Evolutionary conservation across 1,284 basidiomycete species (phyloP).

Genomic region (Schizophyllum amplum): DNA sequence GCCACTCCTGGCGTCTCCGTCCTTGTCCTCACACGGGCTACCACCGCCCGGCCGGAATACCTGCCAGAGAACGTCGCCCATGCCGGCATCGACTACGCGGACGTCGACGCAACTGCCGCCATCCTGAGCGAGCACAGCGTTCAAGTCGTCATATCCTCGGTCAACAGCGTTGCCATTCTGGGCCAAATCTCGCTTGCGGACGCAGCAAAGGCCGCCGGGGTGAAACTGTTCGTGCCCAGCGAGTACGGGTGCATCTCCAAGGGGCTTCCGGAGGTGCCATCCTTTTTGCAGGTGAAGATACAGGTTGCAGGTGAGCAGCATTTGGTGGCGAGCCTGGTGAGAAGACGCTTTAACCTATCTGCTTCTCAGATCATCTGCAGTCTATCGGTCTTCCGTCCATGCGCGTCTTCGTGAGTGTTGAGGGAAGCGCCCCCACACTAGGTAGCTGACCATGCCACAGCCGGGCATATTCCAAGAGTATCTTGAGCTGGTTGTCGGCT

Average conservation of each 20-base stretch:
- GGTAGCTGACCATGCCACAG: constrained; percentile 6
- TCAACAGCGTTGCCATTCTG: constrained; percentile 1
- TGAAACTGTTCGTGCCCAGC: constrained; percentile 22
- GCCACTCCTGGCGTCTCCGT: constrained; percentile 5
- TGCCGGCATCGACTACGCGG: constrained; percentile 14
- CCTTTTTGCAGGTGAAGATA: constrained; percentile 18
- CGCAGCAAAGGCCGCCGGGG: constrained; percentile 20
- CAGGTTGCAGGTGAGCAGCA: constrained; percentile 7
- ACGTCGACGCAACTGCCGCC: constrained; percentile 6
- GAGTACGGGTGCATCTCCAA: constrained; percentile 18
- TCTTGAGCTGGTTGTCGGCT: constrained; percentile 10
- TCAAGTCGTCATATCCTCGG: constrained; percentile 11
- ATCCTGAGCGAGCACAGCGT: constrained; percentile 13
- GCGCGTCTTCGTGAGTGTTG: constrained; percentile 14
- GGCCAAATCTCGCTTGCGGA: constrained; percentile 18
- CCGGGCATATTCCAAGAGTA: constrained; percentile 15
- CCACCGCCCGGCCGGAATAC: not conserved
- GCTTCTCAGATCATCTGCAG: constrained; percentile 10
- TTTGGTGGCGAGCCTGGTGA: not conserved
- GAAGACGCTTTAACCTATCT: not conserved
- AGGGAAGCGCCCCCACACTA: not conserved
- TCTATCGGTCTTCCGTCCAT: constrained; percentile 12
- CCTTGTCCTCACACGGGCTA: constrained; percentile 9
- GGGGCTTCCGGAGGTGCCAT: constrained; percentile 17
- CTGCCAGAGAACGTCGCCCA: constrained; percentile 7